Base-by-base conservation (phyloP, 192 early-diverging fungal genomes). In the Coemansia nantahalensis region DNA sequence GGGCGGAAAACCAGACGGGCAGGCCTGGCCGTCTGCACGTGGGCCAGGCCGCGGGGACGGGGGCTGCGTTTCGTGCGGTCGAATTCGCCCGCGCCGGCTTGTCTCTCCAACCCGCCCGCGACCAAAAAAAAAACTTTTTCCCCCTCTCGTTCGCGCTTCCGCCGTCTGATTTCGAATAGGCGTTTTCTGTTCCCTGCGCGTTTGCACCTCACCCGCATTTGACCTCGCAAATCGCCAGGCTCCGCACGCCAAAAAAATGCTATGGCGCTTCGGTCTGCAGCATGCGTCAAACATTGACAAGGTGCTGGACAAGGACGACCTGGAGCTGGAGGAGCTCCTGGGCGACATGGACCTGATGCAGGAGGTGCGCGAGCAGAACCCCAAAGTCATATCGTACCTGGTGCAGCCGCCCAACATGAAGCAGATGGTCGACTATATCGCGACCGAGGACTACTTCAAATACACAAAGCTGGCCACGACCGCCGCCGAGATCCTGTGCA, bases 211-310 rank as follows among this genome's bases (percentile, higher is more conserved):
- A n/a, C n/a, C n/a, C n/a, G n/a, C n/a, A n/a, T n/a, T n/a, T n/a
- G n/a, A n/a, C n/a, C n/a, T n/a, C n/a, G n/a, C n/a, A n/a, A n/a
- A n/a, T n/a, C n/a, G n/a, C n/a, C n/a, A n/a, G n/a, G n/a, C n/a
- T n/a, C n/a, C n/a, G n/a, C n/a, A n/a, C n/a, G n/a, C n/a, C n/a
- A n/a, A n/a, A 32, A 5, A 5, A 28, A 93, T 93, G 91, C 90
- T 91, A 71, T 93, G 90, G 90, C 86, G 92, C 38, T 95, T 97
- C 61, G 94, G 95, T 12, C 89, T 92, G 60, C 87, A 92, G 65
- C 84, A 87, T 63, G 81, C 90, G 44, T 95, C 94, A 36, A 87
- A 87, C 50, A 87, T 99, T 46, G 92, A 94, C 79, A 85, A 84
- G 56, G 77, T 97, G 60, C 83, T 99, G 31, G 93, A 96, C 36